These are phyloP conservation scores for Trichoderma harzianum DNA, from an alignment of 2,329 filamentous ascomycete genomes.

Conservation along the genomic window DNA sequence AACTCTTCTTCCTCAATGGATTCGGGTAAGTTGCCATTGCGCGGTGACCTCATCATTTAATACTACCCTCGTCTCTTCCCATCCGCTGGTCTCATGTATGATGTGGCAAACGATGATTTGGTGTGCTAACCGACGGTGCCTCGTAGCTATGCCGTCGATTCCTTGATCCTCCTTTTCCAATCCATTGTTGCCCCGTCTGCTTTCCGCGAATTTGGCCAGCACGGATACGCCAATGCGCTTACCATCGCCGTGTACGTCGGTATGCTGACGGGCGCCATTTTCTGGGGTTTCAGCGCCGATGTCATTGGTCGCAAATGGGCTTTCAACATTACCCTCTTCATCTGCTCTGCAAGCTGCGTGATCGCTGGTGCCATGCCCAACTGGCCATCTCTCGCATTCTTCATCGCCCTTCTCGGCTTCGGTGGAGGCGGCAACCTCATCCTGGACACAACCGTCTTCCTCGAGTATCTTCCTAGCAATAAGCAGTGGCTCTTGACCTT, in stretches of 20 bases:
- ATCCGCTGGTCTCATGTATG: neutral
- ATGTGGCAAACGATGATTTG: neutral
- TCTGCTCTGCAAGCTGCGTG: conserved; percentile 56
- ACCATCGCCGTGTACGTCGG: conserved; percentile 61
- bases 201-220: conserved; percentile 54
- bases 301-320: conserved; percentile 65
- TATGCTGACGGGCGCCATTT: conserved; percentile 55
- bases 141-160: conserved; percentile 45
- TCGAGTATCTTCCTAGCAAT: conserved; percentile 47
- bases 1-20: conserved; percentile 60
- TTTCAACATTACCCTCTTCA: conserved; percentile 64
- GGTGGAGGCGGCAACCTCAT: conserved; percentile 53
- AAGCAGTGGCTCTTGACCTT: conserved; percentile 48
- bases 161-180: conserved; percentile 52
- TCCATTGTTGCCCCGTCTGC: conserved; percentile 59
- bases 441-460: conserved; percentile 50
- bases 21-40: conserved; percentile 42
- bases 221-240: conserved; percentile 53
- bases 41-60: neutral
- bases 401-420: conserved; percentile 61
- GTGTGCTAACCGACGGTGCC: neutral
- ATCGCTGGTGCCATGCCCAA: conserved; percentile 64
- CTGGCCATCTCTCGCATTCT: conserved; percentile 62
- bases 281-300: conserved; percentile 67
- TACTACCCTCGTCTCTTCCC: neutral